phyloP scores from a whole-genome alignment of 331 rosid genomes.

The Erythrophleum ivorense region DNA sequence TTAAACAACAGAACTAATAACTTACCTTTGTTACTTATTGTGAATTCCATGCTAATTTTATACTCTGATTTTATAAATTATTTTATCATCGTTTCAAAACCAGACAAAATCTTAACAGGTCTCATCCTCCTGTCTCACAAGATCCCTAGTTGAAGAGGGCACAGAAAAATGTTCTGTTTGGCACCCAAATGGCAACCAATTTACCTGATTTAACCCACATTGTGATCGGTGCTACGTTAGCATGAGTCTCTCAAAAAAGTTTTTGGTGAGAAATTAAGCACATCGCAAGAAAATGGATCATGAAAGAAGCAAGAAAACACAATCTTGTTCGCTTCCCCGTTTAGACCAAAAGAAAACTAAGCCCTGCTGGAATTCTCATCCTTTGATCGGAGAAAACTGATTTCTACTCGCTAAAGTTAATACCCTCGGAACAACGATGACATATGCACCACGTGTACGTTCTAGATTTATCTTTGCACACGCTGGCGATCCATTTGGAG shows the following conservation, averaged over 20 bases:
- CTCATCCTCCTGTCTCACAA: neutral
- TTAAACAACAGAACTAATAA: no score
- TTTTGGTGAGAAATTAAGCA: neutral
- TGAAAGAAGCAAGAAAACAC: slow-evolving; percentile 58
- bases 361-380: slow-evolving; percentile 39
- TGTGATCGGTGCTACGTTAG: slow-evolving; percentile 28
- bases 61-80: neutral
- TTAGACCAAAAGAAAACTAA: neutral
- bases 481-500: slow-evolving; percentile 50
- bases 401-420: neutral
- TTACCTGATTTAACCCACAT: slow-evolving; percentile 37
- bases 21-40: no score
- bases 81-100: neutral
- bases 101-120: neutral
- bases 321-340: slow-evolving; percentile 10
- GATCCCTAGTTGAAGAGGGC: neutral
- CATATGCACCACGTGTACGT: slow-evolving; percentile 59
- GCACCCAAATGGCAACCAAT: slow-evolving; percentile 20
- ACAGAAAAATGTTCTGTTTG: neutral
- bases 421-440: slow-evolving; percentile 25
- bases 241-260: slow-evolving; percentile 11
- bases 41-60: neutral
- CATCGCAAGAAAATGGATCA: slow-evolving; percentile 15
- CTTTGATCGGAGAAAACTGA: neutral
- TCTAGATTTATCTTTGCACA: slow-evolving; percentile 44